Evolutionary conservation across 495 filamentous ascomycete species (phyloP).

Genomic region (Hypoxylon fuscum): DNA sequence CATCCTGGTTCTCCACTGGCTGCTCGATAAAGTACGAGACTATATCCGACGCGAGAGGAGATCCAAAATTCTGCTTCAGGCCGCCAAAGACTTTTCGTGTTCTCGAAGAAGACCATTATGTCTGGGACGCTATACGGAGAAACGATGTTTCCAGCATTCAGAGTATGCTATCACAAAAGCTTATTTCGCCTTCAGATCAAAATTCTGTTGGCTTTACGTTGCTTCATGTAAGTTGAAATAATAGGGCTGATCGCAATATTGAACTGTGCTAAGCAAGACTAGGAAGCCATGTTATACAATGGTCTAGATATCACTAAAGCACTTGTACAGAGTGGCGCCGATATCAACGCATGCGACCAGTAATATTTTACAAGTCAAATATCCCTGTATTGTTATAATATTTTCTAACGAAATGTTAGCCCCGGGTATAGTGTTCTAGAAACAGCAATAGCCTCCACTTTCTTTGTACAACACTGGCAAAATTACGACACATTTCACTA

Average conservation of each 20-base stretch:
- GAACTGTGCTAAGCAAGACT: neutral
- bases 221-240: constrained; percentile 12
- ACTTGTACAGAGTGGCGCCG: constrained; percentile 22
- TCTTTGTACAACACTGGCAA: neutral
- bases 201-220: neutral
- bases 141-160: neutral
- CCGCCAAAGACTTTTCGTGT: constrained; percentile 11
- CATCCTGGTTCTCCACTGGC: constrained; percentile 24
- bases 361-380: neutral
- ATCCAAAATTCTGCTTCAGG: neutral
- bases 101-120: neutral
- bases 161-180: constrained; percentile 12
- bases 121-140: neutral
- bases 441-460: neutral
- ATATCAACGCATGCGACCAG: constrained; percentile 8
- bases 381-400: neutral
- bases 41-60: constrained; percentile 19
- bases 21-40: constrained; percentile 13
- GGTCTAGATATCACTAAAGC: constrained; percentile 9
- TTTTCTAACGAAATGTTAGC: constrained; percentile 4
- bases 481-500: constrained; percentile 12
- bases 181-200: constrained; percentile 10
- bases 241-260: neutral
- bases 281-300: neutral
- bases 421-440: neutral